Percentiles rank a stretch among this genome's conserved stretches.
phyloP scores from a whole-genome alignment of 345 rosid species.

The Triadica sebifera region DNA sequence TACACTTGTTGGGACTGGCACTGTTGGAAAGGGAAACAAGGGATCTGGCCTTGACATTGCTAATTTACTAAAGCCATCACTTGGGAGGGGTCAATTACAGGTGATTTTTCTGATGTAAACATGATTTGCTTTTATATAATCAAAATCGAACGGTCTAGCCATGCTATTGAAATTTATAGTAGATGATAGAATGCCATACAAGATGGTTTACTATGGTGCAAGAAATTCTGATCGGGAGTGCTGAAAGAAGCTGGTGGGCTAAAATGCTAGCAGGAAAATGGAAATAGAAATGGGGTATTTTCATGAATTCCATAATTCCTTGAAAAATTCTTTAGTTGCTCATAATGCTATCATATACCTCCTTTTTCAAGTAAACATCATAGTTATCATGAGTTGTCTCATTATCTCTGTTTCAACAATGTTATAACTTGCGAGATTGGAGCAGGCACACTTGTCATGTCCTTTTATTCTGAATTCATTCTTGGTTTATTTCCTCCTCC shows the following conservation, averaged over 20 bases:
- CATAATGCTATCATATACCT: too few species aligned
- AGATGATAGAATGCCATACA: background rate
- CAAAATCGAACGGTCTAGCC: conserved; percentile 1
- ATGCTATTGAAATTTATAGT: background rate
- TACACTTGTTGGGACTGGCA: conserved; percentile 91
- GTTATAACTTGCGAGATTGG: too few species aligned
- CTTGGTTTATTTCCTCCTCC: too few species aligned
- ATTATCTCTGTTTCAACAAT: too few species aligned
- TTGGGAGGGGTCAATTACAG: conserved; percentile 94
- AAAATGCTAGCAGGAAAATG: background rate
- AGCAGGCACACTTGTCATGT: background rate
- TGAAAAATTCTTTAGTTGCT: too few species aligned
- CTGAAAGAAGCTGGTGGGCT: background rate
- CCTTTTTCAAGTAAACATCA: too few species aligned
- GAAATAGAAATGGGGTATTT: background rate
- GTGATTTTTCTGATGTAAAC: conserved; percentile 32
- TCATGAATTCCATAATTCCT: too few species aligned
- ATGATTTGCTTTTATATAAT: conserved; percentile 1
- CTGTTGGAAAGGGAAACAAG: conserved; percentile 80
- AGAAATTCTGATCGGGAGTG: background rate
- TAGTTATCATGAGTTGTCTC: too few species aligned
- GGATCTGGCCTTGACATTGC: conserved; percentile 98
- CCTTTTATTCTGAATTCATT: background rate
- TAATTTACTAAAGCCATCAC: conserved; percentile 88
- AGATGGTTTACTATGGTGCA: background rate